A percentile compares a stretch with the other conserved stretches of the same genome.
phyloP scores from a whole-genome alignment of 345 rosid genomes.

The Viola odorata region DNA sequence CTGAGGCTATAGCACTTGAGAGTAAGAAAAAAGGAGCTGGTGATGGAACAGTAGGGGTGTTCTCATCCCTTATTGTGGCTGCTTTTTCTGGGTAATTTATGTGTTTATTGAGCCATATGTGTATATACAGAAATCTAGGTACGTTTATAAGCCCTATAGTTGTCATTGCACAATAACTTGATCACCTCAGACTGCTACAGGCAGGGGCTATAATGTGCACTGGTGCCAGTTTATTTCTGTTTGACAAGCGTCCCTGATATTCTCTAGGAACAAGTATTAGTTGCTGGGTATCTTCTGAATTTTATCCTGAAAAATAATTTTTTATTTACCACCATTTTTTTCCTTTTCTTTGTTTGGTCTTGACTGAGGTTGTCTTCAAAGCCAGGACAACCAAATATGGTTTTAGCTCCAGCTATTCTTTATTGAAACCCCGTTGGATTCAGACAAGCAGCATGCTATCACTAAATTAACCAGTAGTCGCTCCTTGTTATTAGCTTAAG shows the following conservation, averaged over 20 bases:
- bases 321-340: too few species aligned
- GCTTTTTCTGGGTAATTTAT: conserved; percentile 77
- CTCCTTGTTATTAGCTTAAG: too few species aligned
- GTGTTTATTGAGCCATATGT: background rate
- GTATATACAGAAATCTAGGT: background rate
- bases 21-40: conserved; percentile 60
- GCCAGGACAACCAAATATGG: too few species aligned
- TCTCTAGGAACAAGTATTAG: background rate
- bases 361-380: too few species aligned
- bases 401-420: too few species aligned
- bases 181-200: background rate
- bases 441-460: too few species aligned
- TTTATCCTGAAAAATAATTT: too few species aligned
- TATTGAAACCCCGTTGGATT: too few species aligned
- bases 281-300: too few species aligned
- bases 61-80: conserved; percentile 89
- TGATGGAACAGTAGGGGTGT: conserved; percentile 95
- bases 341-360: too few species aligned
- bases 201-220: background rate
- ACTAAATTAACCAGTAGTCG: too few species aligned
- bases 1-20: conserved; percentile 60
- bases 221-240: background rate
- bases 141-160: background rate
- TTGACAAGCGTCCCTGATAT: background rate
- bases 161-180: background rate